Evolutionary conservation across 768 basidiomycete genomes (phyloP), one percentile per base, ranked within the genome.

Genomic region (Boletales sp.): DNA sequence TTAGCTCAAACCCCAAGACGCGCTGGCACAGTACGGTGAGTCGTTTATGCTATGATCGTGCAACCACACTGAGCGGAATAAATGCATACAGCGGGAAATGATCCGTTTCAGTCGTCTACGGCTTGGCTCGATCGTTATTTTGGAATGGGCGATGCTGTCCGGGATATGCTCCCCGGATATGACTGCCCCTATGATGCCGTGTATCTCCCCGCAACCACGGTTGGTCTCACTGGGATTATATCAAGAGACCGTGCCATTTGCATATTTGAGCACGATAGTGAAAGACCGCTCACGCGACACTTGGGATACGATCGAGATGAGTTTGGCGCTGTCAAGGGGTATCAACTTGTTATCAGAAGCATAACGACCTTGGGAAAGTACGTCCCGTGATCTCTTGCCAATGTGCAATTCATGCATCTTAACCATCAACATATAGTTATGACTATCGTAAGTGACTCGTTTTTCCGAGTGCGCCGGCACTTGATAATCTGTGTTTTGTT

Each of bases 301-400:
- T 74, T 72, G 24, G 83, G 82, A 1, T 80, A 73, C 50, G 54
- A 63, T 42, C 63, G 73, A 45, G 76, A 78, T 34, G 83, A 84
- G 60, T 81, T 80, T 48, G 82, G 82, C 40, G 82, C 78, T 6
- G 72, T 80, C 7, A 83, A 78, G 59, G 81, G 80, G 1, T 84
- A 83, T 56, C 73, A 78, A 29, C 67, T 86, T 31, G 73, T 76
- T 19, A 72, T 86, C 32, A 66, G 84, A 50, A 79, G 74, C 47
- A 76, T 82, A 41, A 71, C 72, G n/a, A 82, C 82, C 1, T 76
- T 84, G 27, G 83, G 82, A 56, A 84, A 84, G 77, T 84, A 63
- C 54, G 82, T 74, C 24, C 24, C 24, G 6, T 19, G 5, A 14
- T 18, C 4, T 10, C 12, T 45, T 12, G 0, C 9, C 13, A 19